Evolutionary conservation across 2,329 filamentous ascomycete genomes (phyloP), one percentile per base, ranked within the genome.

Genomic region (Ceratocystis lukuohia): DNA sequence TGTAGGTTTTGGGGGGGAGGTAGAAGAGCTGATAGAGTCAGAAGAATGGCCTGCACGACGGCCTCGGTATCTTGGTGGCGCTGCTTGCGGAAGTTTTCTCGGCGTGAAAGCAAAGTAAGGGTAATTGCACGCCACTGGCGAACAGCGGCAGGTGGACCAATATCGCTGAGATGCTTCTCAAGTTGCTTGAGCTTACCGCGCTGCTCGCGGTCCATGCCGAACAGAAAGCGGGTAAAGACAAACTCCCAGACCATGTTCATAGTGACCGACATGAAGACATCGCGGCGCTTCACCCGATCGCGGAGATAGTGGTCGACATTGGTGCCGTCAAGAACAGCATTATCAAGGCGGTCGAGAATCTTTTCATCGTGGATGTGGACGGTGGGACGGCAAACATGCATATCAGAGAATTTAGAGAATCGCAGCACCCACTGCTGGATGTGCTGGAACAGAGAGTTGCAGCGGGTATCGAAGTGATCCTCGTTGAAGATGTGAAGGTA

Each of bases 161-260:
- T 89, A 74, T 99, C 94, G 22, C 84, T 83, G 37, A 99, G 82
- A 48, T 89, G 87, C 79, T 96, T 96, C 78, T 99, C 95, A 7
- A 99, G 83, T 44, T 88, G 86, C 79, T 99, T 97, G 75, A 99
- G 87, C 77, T 97, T 97, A 76, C 97, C 92, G 71, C 94, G 86
- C 77, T 99, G 94, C 76, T 97, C 94, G 71, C 92, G 85, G 74
- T 99, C 94, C 91, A 99, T 96, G 72, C 94, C 94, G 74, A 99
- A 99, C 30, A 99, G 85, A 75, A 99, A 99, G 70, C 94, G 86
- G 7, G 93, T 96, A 74, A 99, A 99, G 74, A 99, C 87, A 73
- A 95, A 96, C 76, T 99, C 94, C 92, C 92, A 99, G 64, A 99
- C 87, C 91, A 99, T 96, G 69, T 89, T 94, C 92, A 97, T 97